Conservation (phyloP, 257 asterid species). For the Orobanche coerulescens region DNA sequence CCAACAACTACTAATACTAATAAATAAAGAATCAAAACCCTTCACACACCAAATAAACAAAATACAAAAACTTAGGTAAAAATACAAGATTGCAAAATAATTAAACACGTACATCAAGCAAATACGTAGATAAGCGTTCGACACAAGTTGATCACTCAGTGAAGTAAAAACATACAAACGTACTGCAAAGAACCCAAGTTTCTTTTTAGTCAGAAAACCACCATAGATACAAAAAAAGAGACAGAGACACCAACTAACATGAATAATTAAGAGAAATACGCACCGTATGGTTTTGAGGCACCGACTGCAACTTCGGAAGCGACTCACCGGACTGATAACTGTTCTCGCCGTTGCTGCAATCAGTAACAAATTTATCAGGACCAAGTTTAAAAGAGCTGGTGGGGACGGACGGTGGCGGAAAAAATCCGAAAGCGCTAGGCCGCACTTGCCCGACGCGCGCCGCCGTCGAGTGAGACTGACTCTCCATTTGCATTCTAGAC, state of each 20-base stretch:
- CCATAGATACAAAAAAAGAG: not conserved
- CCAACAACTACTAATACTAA: not conserved
- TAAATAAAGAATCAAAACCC: not conserved
- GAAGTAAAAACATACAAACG: not conserved
- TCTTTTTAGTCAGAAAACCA: not conserved
- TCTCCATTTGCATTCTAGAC: constrained; percentile 26
- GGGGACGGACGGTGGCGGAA: constrained; percentile 19
- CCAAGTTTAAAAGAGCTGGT: not conserved
- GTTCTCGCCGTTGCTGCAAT: not conserved
- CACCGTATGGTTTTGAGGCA: constrained; percentile 25
- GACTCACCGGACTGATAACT: not conserved
- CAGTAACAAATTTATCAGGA: constrained; percentile 1
- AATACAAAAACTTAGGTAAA: not conserved
- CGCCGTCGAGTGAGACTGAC: constrained; percentile 17
- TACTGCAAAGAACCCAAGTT: not conserved
- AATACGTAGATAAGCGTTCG: not conserved
- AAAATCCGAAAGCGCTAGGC: constrained; percentile 9
- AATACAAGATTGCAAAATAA: not conserved
- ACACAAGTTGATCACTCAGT: not conserved
- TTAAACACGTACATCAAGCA: not conserved
- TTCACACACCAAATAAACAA: constrained; percentile 4
- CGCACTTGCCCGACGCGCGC: constrained; percentile 12
- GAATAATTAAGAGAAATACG: not conserved
- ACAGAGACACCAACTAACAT: not conserved
- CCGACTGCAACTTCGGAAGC: constrained; percentile 6